Conservation (phyloP, 2,329 filamentous ascomycete species). For the Pestalotiopsis sp. region DNA sequence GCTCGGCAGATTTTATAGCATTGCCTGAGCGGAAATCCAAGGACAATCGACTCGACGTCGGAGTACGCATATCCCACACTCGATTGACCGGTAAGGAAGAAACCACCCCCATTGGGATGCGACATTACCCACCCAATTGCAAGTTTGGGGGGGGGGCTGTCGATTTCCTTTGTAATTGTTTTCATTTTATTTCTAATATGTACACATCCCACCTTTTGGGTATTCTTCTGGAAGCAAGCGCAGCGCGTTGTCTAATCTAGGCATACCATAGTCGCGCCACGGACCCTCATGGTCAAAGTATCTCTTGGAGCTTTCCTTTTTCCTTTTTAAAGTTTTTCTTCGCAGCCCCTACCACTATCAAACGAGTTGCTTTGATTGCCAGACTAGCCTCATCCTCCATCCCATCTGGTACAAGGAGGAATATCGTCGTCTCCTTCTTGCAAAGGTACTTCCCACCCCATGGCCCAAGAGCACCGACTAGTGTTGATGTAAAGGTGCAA, state of each 20-base stretch:
- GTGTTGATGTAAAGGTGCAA: neutral
- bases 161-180: neutral
- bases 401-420: neutral
- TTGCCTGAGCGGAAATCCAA: neutral
- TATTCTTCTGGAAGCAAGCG: neutral
- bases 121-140: neutral
- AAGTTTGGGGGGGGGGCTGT: neutral
- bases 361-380: neutral
- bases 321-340: neutral
- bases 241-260: too few relatives aligned
- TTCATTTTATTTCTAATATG: neutral
- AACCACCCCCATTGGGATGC: neutral
- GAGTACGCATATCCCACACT: neutral
- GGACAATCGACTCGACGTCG: neutral
- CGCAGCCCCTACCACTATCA: neutral
- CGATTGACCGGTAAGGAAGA: neutral
- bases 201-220: neutral
- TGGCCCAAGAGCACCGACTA: neutral
- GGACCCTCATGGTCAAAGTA: too few relatives aligned
- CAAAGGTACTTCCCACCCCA: neutral
- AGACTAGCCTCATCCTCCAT: neutral
- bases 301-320: too few relatives aligned
- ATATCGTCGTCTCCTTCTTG: neutral
- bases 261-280: too few relatives aligned
- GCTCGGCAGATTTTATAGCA: slow-evolving; percentile 1